Base-by-base conservation (phyloP, 176 grass and related monocot genomes). In the bread wheat (Triticum aestivum) region DNA sequence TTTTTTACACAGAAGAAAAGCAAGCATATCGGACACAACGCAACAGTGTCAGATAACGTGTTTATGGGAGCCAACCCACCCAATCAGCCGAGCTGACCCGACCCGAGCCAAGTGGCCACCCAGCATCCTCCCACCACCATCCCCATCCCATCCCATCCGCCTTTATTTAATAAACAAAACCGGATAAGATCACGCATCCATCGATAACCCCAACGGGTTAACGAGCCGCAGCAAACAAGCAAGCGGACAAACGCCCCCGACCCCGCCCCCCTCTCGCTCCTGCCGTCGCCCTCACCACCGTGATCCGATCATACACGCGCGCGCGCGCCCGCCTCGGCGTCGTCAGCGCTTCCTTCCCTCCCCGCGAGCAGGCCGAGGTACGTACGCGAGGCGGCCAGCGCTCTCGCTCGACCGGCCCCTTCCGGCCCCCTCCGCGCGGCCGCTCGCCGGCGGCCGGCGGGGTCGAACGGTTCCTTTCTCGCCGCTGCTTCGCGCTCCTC, bases 171-270 rank as follows among this genome's bases (percentile, higher is more conserved):
- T 77, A 56, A 77, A 54, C 61, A 82, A 82, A 64, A 17, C 56
- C 79, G 84, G 83, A 90, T 90, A 90, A 83, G 83, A 90, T 90
- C 86, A 83, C 54, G 21, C 72, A 17, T 18, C 17, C 72, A 8
- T 32, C 24, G 52, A 78, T 72, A 64, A 90, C 3, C 73, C 41
- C 65, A 47, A 47, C 39, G 72, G 65, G 80, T 78, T 83, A 78
- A 75, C 81, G 45, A 37, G 73, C 2, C 71, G 73, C 39, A 79
- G 45, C 88, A 75, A 79, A 45, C 88, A 68, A 41, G 27, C 69
- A 1, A 29, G 77, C 61, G 11, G 20, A 2, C 61, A 24, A 77
- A 41, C 4, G 49, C 9, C 68, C 64, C 5, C 11, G 14, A 8
- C 26, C 26, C 13, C 12, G 23, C 80, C 10, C 59, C 77, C 34